A percentile compares a stretch with the other conserved stretches of the same genome.
Evolutionary conservation across 495 filamentous ascomycete species (phyloP).

Genomic region (Penicillium waksmanii): DNA sequence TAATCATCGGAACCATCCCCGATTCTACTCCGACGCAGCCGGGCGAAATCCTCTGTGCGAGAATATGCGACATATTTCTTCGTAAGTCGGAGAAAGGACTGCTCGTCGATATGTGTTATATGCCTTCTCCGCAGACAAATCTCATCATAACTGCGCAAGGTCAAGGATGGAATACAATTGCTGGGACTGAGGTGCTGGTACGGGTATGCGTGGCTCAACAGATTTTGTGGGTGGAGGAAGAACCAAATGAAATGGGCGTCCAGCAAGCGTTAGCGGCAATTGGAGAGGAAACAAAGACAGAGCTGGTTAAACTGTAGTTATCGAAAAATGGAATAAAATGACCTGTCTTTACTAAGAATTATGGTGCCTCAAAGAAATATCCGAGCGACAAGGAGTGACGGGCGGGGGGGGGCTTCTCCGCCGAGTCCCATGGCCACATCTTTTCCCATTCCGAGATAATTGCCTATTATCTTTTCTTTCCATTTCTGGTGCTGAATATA

Average conservation of each 20-base stretch:
- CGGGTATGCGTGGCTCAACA: constrained; percentile 63
- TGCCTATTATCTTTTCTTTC: too few relatives aligned
- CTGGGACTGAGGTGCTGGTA: constrained; percentile 64
- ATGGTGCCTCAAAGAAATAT: too few relatives aligned
- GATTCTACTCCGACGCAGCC: constrained; percentile 59
- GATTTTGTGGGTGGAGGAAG: constrained; percentile 17
- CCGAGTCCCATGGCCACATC: too few relatives aligned
- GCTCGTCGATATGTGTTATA: constrained; percentile 72
- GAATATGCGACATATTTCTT: constrained; percentile 52
- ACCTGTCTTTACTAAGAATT: too few relatives aligned
- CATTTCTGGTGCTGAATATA: too few relatives aligned
- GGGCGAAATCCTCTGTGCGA: constrained; percentile 32
- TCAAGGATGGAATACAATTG: constrained; percentile 54
- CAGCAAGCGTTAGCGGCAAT: constrained; percentile 10
- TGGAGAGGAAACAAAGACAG: background rate
- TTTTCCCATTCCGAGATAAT: too few relatives aligned
- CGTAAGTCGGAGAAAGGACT: constrained; percentile 50
- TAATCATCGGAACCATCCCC: constrained; percentile 61
- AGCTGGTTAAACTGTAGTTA: background rate
- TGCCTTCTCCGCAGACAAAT: constrained; percentile 59
- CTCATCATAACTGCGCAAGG: constrained; percentile 49
- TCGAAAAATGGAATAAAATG: background rate
- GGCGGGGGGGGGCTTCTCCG: too few relatives aligned
- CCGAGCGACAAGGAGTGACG: too few relatives aligned
- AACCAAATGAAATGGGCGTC: constrained; percentile 7